Evolutionary conservation across 2,329 filamentous ascomycete genomes (phyloP), one percentile per base, ranked within the genome.

Genomic region (Eutypella sp.): DNA sequence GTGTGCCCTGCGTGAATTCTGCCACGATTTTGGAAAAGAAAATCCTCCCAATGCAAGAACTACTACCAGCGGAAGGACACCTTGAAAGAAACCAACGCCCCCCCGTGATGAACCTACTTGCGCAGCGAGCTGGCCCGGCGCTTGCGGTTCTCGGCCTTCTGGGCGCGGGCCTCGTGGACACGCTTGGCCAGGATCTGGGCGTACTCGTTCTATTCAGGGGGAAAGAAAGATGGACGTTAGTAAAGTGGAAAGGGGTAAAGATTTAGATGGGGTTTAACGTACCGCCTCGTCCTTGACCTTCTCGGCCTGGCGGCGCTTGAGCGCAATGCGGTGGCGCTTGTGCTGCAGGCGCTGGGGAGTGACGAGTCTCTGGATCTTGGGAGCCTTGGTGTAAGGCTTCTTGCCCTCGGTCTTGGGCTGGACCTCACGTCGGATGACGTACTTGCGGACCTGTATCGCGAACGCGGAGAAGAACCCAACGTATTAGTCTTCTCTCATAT

Each of bases 281-380:
- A 96, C 93, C 69, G 93, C 93, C 81, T 95, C 92, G 72, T 99
- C 93, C 85, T 96, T 96, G 79, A 89, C 84, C 76, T 91, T 87
- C 82, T 99, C 93, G 68, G 91, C 78, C 71, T 90, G 89, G 75
- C 93, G 92, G 74, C 92, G 89, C 90, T 99, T 99, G 78, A 99
- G 87, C 68, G 93, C 92, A 67, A 95, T 79, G 65, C 91, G 84
- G 82, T 97, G 93, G 69, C 93, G 90, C 89, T 97, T 99, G 87
- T 96, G 93, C 84, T 99, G 93, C 70, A 99, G 90, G 74, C 93
- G 93, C 81, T 97, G 93, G 73, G 93, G 93, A 69, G 93, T 99
- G 67, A 99, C 90, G 66, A 99, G 89, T 73, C 93, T 89, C 85
- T 99, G 93, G 79, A 99, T 99, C 84, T 92, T 95, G 75, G 93